Conservation (phyloP, 306 rosid species). For the Vigna hirtella region DNA sequence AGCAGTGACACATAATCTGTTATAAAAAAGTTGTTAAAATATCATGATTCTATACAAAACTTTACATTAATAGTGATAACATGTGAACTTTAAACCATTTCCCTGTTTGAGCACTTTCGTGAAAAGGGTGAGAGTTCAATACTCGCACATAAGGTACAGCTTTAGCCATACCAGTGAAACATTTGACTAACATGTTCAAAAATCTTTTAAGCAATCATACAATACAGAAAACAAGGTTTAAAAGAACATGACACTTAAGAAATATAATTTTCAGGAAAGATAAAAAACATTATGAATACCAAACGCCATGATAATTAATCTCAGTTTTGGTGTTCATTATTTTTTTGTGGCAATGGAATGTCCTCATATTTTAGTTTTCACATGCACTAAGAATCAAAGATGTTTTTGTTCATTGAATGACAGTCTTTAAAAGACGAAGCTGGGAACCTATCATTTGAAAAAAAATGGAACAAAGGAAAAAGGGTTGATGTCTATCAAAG, state of each 20-base stretch:
- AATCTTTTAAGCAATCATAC: not conserved
- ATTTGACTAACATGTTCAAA: not conserved
- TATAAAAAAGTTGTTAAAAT: no score
- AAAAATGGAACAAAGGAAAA: slow-evolving; percentile 32
- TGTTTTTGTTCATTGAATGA: slow-evolving; percentile 2
- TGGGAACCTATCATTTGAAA: slow-evolving; percentile 30
- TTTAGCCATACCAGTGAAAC: not conserved
- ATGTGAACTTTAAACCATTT: not conserved
- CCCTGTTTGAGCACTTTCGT: not conserved
- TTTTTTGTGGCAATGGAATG: not conserved
- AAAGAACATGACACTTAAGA: not conserved
- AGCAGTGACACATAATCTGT: no score
- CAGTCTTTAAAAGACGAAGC: not conserved
- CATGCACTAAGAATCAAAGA: not conserved
- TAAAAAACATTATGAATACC: not conserved
- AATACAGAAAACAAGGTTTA: not conserved
- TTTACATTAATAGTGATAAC: not conserved
- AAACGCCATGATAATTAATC: not conserved
- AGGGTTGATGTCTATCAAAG: slow-evolving; percentile 35
- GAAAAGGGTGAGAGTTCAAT: no score
- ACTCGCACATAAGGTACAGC: not conserved
- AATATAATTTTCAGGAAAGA: not conserved
- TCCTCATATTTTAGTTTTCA: not conserved
- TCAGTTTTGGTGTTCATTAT: not conserved
- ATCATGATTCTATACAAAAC: not conserved